Evolutionary conservation across 2,329 filamentous ascomycete species (phyloP), one percentile per base, ranked within the genome.

Genomic region (Didymella segeticola): DNA sequence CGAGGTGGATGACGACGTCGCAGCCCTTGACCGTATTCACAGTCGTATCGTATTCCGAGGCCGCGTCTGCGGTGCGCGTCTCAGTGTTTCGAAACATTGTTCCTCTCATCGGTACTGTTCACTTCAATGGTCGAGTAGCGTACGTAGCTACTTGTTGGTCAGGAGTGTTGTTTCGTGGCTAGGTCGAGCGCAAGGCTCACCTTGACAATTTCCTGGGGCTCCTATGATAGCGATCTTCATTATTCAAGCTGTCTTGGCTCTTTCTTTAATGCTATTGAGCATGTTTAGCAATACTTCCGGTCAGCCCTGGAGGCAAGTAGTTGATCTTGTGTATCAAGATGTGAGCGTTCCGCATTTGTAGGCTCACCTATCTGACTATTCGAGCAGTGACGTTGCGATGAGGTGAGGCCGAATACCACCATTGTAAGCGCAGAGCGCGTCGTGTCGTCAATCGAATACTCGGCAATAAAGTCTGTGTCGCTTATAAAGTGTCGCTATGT

Each of bases 1-100:
- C 74, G 1, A 76, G 70, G 45, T 76, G 74, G 37, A 77, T 75
- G 19, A 76, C 43, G 8, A 73, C 73, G 34, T 76, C 74, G 57
- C 71, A 74, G 39, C 71, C 71, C 26, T 64, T 51, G 58, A 75
- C 74, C 8, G 73, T 68, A 10, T 64, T 50, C 5, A 72, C 25
- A 0, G 66, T 70, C 10, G 59, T 69, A 10, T 70, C 63, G 57
- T 75, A 77, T 56, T 72, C 63, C 6, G 57, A 60, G 2, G 71
- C 70, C 5, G 63, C 61, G 50, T 75, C 71, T 2, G 71, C 73
- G 1, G 63, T 73, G 45, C 67, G 64, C 64, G 72, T 70, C 43
- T 75, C 69, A 2, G 65, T 69, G 43, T 72, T 73, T 67, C 60
- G 4, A 65, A 69, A 8, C 64, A 20, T 73, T 67, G 46, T 67